phyloP scores from a whole-genome alignment of 441 rosid species.

The Gossypium schwendimanii region DNA sequence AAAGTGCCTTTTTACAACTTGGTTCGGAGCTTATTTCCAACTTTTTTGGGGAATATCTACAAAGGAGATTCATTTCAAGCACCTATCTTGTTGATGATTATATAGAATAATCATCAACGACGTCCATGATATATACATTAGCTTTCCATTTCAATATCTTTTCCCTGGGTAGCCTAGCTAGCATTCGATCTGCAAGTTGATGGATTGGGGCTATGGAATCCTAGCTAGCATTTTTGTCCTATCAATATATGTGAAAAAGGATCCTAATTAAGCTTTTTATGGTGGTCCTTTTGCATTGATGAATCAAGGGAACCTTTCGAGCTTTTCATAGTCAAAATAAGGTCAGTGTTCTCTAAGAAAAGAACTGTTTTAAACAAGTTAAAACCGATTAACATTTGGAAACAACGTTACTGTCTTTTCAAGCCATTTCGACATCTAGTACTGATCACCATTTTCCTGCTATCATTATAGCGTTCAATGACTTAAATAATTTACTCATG shows the following conservation, averaged over 20 bases:
- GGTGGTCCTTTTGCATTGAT: constrained; percentile 11
- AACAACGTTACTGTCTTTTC: neutral
- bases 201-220: constrained; percentile 18
- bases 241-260: neutral
- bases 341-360: neutral
- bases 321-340: neutral
- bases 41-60: neutral
- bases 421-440: neutral
- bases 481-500: neutral
- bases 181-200: constrained; percentile 23
- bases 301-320: neutral
- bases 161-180: constrained; percentile 14
- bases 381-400: neutral
- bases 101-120: constrained; percentile 40
- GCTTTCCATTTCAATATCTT: constrained; percentile 22
- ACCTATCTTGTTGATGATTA: constrained; percentile 8
- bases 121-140: constrained; percentile 10
- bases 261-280: neutral
- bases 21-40: neutral
- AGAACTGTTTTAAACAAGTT: neutral
- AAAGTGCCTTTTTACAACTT: neutral
- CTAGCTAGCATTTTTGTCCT: neutral
- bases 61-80: constrained; percentile 10
- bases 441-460: neutral
- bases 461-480: neutral